Evolutionary conservation across 768 basidiomycete species (phyloP), one percentile per base, ranked within the genome.

Genomic region (Leccinum boreale): DNA sequence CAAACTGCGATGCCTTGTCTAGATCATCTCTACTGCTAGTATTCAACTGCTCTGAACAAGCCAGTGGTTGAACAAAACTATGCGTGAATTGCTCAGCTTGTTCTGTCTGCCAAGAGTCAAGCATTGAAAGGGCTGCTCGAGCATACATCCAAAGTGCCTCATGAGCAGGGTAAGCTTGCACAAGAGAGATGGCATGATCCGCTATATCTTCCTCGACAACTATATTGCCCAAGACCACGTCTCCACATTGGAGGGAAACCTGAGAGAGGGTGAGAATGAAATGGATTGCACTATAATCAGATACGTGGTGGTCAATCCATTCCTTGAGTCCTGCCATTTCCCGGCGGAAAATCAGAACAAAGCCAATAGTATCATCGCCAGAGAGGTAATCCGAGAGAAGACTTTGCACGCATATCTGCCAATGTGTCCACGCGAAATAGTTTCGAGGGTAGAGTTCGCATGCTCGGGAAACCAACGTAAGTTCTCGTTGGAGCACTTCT

Each of bases 381-480:
- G 54, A 54, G 60, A 55, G 66, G 55, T 66, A 56, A 62, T 48
- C 29, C 14, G 44, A 48, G 51, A 65, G 55, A 60, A 69, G 36
- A 73, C 65, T 35, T 72, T 63, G 59, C 79, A 82, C 66, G 55
- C 84, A 74, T 44, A 79, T 79, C 49, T 75, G 75, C 65, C 86
- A 83, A 62, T 90, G 85, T 1, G 76, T 67, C 89, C 89, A 90
- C 4, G 85, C 86, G 68, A 86, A 82, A 66, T 90, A 90, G 65
- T 90, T 90, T 14, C 89, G 82, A 9, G 85, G 84, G 65, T 89
- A 87, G 5, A 77, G 69, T 62, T 83, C 81, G 70, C 84, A 85
- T 29, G 86, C 82, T 35, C 70, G 69, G 39, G 77, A 69, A 14
- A 79, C 72, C 50, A 84, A 62, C 6, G 65, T 64, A 42, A 88